phyloP scores from a whole-genome alignment of 345 rosid species.

The Nephelium lappaceum region DNA sequence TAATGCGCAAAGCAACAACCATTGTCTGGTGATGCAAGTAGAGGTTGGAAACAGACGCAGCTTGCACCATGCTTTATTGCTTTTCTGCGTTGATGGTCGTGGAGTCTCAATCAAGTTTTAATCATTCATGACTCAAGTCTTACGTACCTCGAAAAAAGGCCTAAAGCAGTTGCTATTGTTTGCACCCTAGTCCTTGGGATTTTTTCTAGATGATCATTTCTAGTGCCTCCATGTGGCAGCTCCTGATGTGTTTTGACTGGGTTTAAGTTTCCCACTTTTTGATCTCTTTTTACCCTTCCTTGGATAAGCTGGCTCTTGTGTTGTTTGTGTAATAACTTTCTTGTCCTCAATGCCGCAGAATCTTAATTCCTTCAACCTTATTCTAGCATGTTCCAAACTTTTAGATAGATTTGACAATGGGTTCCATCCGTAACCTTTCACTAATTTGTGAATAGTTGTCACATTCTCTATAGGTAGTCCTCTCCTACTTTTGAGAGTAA shows the following conservation, averaged over 20 bases:
- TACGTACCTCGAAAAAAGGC: neutral
- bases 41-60: constrained; percentile 19
- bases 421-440: too few relatives aligned
- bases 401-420: too few relatives aligned
- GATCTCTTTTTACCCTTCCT: neutral
- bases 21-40: constrained; percentile 21
- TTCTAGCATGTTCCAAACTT: neutral
- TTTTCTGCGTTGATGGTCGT: too few relatives aligned
- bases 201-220: constrained; percentile 21
- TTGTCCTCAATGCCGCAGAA: neutral
- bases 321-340: neutral
- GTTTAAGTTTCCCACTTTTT: neutral
- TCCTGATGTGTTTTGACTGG: constrained; percentile 35
- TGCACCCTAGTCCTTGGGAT: constrained; percentile 38
- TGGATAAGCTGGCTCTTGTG: neutral
- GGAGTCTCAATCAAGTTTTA: neutral
- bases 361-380: neutral
- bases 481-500: too few relatives aligned
- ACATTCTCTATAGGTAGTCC: too few relatives aligned
- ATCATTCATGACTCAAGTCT: constrained; percentile 18
- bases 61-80: too few relatives aligned
- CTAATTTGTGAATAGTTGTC: too few relatives aligned
- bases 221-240: constrained; percentile 54
- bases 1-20: constrained; percentile 1
- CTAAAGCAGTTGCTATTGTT: neutral